These are phyloP conservation scores for Anacardium occidentale DNA, from an alignment of 345 rosid species.

Conservation along the genomic window DNA sequence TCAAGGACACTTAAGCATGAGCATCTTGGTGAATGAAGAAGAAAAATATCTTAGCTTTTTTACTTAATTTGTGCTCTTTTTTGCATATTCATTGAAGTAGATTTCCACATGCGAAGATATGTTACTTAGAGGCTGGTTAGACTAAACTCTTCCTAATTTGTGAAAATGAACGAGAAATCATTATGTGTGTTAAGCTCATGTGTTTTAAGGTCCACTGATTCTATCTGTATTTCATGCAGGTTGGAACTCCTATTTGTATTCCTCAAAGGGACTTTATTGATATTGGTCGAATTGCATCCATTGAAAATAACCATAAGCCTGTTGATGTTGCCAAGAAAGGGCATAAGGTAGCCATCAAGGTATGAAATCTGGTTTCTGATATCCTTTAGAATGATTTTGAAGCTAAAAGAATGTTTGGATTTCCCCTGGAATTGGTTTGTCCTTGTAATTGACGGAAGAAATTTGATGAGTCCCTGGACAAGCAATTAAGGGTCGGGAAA, in stretches of 20 bases:
- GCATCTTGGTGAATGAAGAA: slow-evolving; percentile 14
- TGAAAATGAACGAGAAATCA: background rate
- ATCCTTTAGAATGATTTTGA: background rate
- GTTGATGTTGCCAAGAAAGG: slow-evolving; percentile 85
- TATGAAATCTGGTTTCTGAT: slow-evolving; percentile 22
- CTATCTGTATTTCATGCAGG: slow-evolving; percentile 35
- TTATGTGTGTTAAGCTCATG: slow-evolving; percentile 23
- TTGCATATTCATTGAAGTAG: slow-evolving; percentile 5
- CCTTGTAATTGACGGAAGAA: background rate
- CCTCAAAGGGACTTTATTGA: slow-evolving; percentile 74
- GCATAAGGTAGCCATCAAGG: slow-evolving; percentile 83
- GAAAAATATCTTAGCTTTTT: background rate
- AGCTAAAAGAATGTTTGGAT: background rate
- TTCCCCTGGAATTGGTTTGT: background rate
- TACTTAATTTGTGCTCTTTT: slow-evolving; percentile 35
- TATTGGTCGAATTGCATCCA: slow-evolving; percentile 82
- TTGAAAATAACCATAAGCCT: slow-evolving; percentile 72
- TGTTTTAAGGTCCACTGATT: slow-evolving; percentile 53
- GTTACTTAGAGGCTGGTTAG: background rate
- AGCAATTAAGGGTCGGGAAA: background rate
- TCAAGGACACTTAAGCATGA: background rate
- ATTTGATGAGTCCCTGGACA: background rate
- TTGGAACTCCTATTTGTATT: slow-evolving; percentile 88
- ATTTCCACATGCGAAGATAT: background rate
- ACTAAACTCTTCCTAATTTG: background rate